Conservation (phyloP, 129 eudicot genomes). For the Flaveria robusta region DNA sequence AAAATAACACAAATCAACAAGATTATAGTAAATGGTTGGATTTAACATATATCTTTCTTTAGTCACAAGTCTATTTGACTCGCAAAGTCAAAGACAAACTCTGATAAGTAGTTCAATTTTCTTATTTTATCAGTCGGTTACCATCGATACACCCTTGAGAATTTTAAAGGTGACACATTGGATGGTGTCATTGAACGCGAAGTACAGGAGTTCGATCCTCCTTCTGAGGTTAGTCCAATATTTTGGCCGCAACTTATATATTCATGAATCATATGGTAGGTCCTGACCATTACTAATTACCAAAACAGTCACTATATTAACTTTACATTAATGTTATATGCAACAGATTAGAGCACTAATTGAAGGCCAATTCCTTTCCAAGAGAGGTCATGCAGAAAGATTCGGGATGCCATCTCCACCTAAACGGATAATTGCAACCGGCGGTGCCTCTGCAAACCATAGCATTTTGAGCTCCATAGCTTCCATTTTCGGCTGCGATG, state of each 20-base stretch:
- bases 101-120: neutral
- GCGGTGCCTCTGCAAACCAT: conserved; percentile 88
- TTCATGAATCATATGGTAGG: conserved; percentile 8
- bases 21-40: neutral
- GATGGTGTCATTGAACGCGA: conserved; percentile 58
- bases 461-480: conserved; percentile 64
- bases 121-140: conserved; percentile 58
- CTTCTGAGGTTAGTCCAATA: conserved; percentile 61
- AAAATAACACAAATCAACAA: no score
- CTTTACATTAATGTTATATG: neutral
- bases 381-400: conserved; percentile 86
- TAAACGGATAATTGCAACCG: conserved; percentile 86
- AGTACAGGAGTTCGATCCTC: conserved; percentile 73
- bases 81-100: neutral
- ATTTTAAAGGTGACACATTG: conserved; percentile 52
- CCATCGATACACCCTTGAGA: conserved; percentile 70
- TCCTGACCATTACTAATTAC: neutral
- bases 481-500: conserved; percentile 77
- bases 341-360: conserved; percentile 81
- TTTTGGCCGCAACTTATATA: conserved; percentile 2
- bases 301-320: neutral
- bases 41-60: neutral
- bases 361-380: conserved; percentile 89
- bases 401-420: conserved; percentile 97
- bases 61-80: conserved; percentile 14